A percentile compares a stretch with the other conserved stretches of the same genome.
Conservation (phyloP, 495 filamentous ascomycete genomes). For the Podospora conica region DNA sequence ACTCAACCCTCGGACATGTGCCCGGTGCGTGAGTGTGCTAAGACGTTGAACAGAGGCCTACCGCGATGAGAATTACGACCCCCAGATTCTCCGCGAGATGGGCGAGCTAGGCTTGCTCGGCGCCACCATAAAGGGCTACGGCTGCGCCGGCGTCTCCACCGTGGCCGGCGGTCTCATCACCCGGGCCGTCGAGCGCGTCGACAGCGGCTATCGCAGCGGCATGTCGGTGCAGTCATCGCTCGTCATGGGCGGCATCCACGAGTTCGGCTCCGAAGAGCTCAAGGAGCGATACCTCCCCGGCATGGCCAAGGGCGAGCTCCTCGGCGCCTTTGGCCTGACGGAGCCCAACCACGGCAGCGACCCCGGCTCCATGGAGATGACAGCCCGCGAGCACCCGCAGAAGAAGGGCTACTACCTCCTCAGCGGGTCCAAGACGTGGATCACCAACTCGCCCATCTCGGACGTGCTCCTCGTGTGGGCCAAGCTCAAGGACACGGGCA, state of each 20-base stretch:
- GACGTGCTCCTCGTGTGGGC: slow-evolving; percentile 93
- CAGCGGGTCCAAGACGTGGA: slow-evolving; percentile 93
- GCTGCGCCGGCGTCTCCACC: slow-evolving; percentile 86
- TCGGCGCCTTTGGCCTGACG: slow-evolving; percentile 91
- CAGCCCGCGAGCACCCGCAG: slow-evolving; percentile 75
- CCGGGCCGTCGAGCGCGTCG: slow-evolving; percentile 90
- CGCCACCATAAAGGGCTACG: slow-evolving; percentile 86
- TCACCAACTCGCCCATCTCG: slow-evolving; percentile 93
- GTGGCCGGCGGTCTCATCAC: slow-evolving; percentile 92
- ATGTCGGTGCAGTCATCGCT: slow-evolving; percentile 96
- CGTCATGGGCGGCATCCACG: slow-evolving; percentile 94
- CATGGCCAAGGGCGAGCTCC: slow-evolving; percentile 78
- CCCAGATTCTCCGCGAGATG: slow-evolving; percentile 87
- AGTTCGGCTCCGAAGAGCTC: slow-evolving; percentile 82
- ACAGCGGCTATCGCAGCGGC: slow-evolving; percentile 89
- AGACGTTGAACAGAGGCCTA: slow-evolving; percentile 68
- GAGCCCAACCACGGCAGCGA: slow-evolving; percentile 98
- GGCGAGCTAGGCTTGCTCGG: slow-evolving; percentile 88
- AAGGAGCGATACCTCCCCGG: slow-evolving; percentile 82
- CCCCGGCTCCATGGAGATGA: slow-evolving; percentile 91
- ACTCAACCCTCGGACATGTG: slow-evolving; percentile 9
- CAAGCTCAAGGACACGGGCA: slow-evolving; percentile 80
- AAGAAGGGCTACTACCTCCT: slow-evolving; percentile 81
- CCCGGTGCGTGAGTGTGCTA: slow-evolving; percentile 3
- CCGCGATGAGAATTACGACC: slow-evolving; percentile 87